These are phyloP conservation scores for Malus asiatica DNA, from an alignment of 306 rosid genomes.

Conservation along the genomic window DNA sequence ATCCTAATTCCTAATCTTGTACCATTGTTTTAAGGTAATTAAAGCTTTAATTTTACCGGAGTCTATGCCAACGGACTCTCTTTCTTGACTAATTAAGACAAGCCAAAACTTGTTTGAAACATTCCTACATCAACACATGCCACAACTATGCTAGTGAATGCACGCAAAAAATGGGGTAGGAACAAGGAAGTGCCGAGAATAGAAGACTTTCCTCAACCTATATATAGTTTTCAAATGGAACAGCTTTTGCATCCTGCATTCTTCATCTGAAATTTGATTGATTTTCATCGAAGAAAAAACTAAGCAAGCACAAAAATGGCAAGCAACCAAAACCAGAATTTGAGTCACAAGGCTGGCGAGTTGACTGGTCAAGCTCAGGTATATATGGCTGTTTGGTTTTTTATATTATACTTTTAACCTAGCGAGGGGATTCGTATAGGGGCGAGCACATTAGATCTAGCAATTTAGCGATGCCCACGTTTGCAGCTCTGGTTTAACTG, in stretches of 20 bases:
- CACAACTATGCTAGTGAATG: slow-evolving; percentile 7
- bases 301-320: slow-evolving; percentile 22
- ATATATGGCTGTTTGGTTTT: neutral
- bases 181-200: neutral
- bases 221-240: neutral
- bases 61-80: slow-evolving; percentile 1
- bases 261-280: neutral
- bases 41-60: neutral
- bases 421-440: neutral
- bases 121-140: slow-evolving; percentile 1
- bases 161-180: neutral
- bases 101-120: neutral
- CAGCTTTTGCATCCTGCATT: neutral
- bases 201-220: neutral
- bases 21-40: neutral
- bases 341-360: slow-evolving; percentile 19
- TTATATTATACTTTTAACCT: too few relatives aligned
- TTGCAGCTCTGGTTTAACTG: neutral
- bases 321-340: slow-evolving; percentile 14
- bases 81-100: neutral
- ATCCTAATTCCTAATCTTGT: too few relatives aligned
- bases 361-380: slow-evolving; percentile 34
- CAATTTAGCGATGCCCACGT: neutral
- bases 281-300: neutral
- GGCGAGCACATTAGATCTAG: neutral